A percentile compares a stretch with the other conserved stretches of the same genome.
phyloP scores from a whole-genome alignment of 495 filamentous ascomycete genomes.

The Talaromyces stipitatus region DNA sequence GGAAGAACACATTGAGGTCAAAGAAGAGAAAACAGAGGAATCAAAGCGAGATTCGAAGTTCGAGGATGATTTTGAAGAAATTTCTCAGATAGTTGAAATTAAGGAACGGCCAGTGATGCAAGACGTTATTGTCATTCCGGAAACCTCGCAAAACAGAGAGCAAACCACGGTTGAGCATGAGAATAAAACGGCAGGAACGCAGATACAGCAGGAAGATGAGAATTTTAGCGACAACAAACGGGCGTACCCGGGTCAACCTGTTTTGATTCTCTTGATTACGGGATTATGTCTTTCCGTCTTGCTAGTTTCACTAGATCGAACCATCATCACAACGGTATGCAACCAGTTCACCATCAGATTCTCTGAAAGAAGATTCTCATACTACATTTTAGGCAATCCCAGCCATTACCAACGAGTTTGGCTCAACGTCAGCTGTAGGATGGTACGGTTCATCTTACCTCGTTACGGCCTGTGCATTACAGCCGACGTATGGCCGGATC shows the following conservation, averaged over 20 bases:
- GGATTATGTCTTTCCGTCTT: conserved; percentile 44
- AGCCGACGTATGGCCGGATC: conserved; percentile 22
- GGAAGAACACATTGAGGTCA: not conserved
- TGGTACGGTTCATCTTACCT: conserved; percentile 48
- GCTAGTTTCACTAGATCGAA: conserved; percentile 42
- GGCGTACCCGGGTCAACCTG: not conserved
- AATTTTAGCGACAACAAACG: not conserved
- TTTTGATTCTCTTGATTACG: conserved; percentile 19
- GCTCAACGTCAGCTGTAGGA: conserved; percentile 35
- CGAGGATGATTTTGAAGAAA: conserved; percentile 4
- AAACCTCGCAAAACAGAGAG: not conserved
- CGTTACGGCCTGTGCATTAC: conserved; percentile 35
- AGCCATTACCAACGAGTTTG: conserved; percentile 38
- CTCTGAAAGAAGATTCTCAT: conserved; percentile 7
- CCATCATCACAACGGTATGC: conserved; percentile 29
- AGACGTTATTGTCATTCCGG: not conserved
- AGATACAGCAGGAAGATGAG: not conserved
- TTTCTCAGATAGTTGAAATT: not conserved
- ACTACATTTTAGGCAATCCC: conserved; percentile 39
- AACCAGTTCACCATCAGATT: conserved; percentile 25
- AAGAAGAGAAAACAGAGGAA: not conserved
- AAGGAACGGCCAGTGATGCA: not conserved
- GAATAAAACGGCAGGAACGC: not conserved
- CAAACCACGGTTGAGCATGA: not conserved
- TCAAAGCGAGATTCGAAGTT: conserved; percentile 6